phyloP scores from a whole-genome alignment of 1,284 basidiomycete species.

The Malassezia yamatoensis region DNA sequence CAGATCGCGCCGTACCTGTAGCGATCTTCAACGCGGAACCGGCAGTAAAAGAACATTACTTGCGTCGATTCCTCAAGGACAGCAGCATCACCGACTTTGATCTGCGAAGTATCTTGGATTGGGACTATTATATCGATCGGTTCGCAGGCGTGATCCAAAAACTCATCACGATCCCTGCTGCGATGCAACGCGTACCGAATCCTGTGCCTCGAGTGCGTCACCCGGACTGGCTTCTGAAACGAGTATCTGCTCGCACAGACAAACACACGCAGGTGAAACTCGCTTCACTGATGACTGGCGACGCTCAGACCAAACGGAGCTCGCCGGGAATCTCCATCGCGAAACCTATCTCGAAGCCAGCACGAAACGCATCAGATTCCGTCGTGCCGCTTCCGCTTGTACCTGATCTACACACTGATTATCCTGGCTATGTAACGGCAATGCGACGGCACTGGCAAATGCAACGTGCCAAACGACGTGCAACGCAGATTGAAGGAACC shows the following conservation, averaged over 20 bases:
- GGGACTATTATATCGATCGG: conserved; percentile 97
- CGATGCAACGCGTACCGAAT: conserved; percentile 92
- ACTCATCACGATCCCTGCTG: conserved; percentile 96
- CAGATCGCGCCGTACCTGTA: conserved; percentile 92
- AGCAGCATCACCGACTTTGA: conserved; percentile 79
- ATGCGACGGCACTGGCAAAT: conserved; percentile 73
- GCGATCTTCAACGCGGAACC: conserved; percentile 97
- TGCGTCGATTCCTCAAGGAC: conserved; percentile 95
- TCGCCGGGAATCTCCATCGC: not conserved
- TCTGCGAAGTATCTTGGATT: conserved; percentile 86
- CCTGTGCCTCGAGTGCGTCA: conserved; percentile 91
- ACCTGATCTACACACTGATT: conserved; percentile 53
- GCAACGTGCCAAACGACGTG: conserved; percentile 52
- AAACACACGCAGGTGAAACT: conserved; percentile 97
- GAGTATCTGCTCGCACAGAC: conserved; percentile 80
- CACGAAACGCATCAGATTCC: not conserved
- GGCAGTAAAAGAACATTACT: conserved; percentile 73
- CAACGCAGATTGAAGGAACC: not conserved
- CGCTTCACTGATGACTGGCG: conserved; percentile 4
- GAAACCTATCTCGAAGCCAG: not conserved
- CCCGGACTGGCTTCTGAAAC: conserved; percentile 90
- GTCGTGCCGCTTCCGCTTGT: conserved; percentile 12
- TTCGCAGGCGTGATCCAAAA: conserved; percentile 97
- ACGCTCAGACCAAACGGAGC: not conserved
- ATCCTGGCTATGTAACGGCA: conserved; percentile 68